A percentile compares a stretch with the other conserved stretches of the same genome.
phyloP scores from a whole-genome alignment of 1,139 yeast species.

The Tardiomyces blankii region DNA sequence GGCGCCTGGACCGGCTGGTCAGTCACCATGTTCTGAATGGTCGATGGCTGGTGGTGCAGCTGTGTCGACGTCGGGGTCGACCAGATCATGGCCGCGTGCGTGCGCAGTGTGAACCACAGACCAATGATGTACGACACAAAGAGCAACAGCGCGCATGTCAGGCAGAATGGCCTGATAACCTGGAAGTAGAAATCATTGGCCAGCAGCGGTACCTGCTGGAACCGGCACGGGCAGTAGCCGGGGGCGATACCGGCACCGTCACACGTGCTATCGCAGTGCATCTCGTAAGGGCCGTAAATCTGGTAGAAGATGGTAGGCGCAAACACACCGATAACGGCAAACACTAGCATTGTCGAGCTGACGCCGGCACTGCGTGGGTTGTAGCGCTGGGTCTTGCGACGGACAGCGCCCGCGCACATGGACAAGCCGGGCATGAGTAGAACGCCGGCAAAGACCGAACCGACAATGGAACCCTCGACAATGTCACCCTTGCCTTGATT shows the following conservation, averaged over 20 bases:
- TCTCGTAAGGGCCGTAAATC: conserved; percentile 51
- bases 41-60: conserved; percentile 3
- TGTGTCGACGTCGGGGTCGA: conserved; percentile 45
- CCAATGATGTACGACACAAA: conserved; percentile 87
- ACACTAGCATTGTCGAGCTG: conserved; percentile 87
- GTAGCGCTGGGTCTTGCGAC: conserved; percentile 84
- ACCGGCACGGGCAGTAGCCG: conserved; percentile 64
- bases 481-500: conserved; percentile 74
- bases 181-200: conserved; percentile 53
- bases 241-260: conserved; percentile 9
- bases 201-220: conserved; percentile 62
- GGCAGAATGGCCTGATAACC: conserved; percentile 70
- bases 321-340: conserved; percentile 84
- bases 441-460: conserved; percentile 89
- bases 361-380: conserved; percentile 97
- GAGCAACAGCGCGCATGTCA: conserved; percentile 68
- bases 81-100: conserved; percentile 97
- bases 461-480: conserved; percentile 97
- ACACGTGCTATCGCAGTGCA: neutral
- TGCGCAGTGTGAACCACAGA: conserved; percentile 80
- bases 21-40: neutral
- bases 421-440: conserved; percentile 84
- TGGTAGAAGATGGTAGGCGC: conserved; percentile 89
- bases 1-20: neutral
- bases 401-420: conserved; percentile 94